Evolutionary conservation across 2,329 filamentous ascomycete species (phyloP), one percentile per base, ranked within the genome.

Genomic region (Zymoseptoria ardabiliae): DNA sequence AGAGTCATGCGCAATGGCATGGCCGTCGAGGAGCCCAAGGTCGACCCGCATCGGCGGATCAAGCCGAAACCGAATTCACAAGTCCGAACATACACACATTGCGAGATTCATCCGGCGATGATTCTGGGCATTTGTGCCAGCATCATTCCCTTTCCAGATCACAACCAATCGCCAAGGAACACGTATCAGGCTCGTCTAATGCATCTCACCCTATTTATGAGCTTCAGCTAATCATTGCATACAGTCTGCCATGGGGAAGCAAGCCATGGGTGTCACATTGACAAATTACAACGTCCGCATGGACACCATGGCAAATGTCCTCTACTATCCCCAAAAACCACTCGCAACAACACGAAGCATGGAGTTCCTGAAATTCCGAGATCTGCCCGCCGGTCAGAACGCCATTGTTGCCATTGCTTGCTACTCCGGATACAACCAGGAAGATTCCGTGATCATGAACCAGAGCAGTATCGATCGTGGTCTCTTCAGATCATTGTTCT

Each of bases 401-500:
- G 94, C 94, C 20, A 99, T 99, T 69, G 94, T 99, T 11, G 95
- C 94, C 49, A 99, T 99, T 76, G 87, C 91, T 61, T 95, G 90
- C 74, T 99, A 99, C 77, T 96, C 92, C 57, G 94, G 94, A 61
- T 99, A 99, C 81, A 99, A 99, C 76, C 95, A 99, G 75, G 94
- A 99, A 91, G 94, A 99, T 85, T 99, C 94, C 66, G 93, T 99
- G 67, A 96, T 99, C 70, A 97, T 99, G 94, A 99, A 99, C 76
- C 94, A 99, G 79, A 97, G 91, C 78, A 96, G 91, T 76, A 97
- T 99, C 70, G 94, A 99, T 75, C 89, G 94, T 71, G 94, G 94
- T 63, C 82, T 99, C 4, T 99, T 99, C 87, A 85, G 95, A 71
- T 97, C 91, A 83, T 78, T 99, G 57, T 99, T 97, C 81, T 99